phyloP scores from a whole-genome alignment of 2,329 filamentous ascomycete genomes.

The Clathrospora elynae region DNA sequence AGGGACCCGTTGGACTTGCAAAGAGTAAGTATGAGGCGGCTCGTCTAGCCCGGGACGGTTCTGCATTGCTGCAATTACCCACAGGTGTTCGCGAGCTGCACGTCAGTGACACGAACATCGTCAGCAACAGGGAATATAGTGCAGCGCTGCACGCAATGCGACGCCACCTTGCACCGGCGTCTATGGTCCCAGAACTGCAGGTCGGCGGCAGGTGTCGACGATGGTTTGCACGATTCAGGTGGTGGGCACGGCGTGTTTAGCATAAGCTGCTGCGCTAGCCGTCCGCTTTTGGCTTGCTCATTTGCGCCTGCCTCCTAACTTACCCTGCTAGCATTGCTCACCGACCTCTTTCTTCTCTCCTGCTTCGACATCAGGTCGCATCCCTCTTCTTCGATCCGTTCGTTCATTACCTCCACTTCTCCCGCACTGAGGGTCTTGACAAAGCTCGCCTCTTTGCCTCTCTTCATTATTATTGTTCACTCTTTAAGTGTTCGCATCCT shows the following conservation, averaged over 20 bases:
- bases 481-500: slow-evolving; percentile 45
- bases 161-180: slow-evolving; percentile 32
- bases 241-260: slow-evolving; percentile 36
- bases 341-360: slow-evolving; percentile 37
- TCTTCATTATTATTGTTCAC: slow-evolving; percentile 49
- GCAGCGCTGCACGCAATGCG: slow-evolving; percentile 27
- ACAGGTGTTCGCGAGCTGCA: slow-evolving; percentile 6
- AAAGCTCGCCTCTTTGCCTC: slow-evolving; percentile 41
- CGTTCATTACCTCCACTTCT: slow-evolving; percentile 47
- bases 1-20: slow-evolving; percentile 5
- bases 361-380: slow-evolving; percentile 34
- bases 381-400: slow-evolving; percentile 42
- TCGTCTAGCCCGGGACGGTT: slow-evolving; percentile 29
- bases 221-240: slow-evolving; percentile 25
- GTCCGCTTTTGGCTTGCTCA: slow-evolving; percentile 36
- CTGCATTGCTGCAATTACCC: slow-evolving; percentile 18
- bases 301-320: slow-evolving; percentile 47
- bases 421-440: slow-evolving; percentile 37
- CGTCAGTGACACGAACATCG: slow-evolving; percentile 9
- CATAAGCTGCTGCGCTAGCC: slow-evolving; percentile 34
- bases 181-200: slow-evolving; percentile 22
- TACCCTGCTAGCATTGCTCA: slow-evolving; percentile 37
- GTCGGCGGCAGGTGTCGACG: slow-evolving; percentile 20
- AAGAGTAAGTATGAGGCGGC: slow-evolving; percentile 9
- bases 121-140: slow-evolving; percentile 12